A percentile compares a stretch with the other conserved stretches of the same genome.
Conservation (phyloP, 176 grass and related monocot genomes). For the Zea luxurians region DNA sequence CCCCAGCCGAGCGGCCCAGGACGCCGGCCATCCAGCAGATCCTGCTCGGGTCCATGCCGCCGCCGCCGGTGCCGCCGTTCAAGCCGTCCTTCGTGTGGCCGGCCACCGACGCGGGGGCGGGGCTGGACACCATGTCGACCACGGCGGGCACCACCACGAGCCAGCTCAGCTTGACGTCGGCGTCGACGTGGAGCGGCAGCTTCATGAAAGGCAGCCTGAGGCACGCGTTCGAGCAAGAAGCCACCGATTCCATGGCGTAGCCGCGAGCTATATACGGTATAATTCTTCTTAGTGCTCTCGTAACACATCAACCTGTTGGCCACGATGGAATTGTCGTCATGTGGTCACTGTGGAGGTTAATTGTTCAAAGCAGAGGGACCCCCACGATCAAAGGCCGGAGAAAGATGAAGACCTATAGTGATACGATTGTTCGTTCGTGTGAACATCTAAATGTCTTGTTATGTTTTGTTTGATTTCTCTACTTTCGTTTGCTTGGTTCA, state of each 20-base stretch:
- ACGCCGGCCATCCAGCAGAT: conserved; percentile 56
- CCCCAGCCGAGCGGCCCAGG: conserved; percentile 60
- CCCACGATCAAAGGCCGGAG: neutral
- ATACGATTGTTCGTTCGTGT: neutral
- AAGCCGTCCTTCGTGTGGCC: conserved; percentile 83
- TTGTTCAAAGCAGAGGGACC: conserved; percentile 5
- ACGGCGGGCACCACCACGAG: conserved; percentile 39
- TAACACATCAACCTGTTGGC: neutral
- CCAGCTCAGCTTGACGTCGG: conserved; percentile 49
- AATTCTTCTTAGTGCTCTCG: neutral
- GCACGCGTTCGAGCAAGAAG: conserved; percentile 18
- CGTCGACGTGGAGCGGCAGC: conserved; percentile 53
- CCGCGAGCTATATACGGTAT: neutral
- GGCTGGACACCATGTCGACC: conserved; percentile 36
- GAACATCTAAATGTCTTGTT: neutral
- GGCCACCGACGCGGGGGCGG: conserved; percentile 8
- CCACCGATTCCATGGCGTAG: conserved; percentile 16
- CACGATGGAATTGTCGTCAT: neutral
- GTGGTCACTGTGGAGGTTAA: neutral
- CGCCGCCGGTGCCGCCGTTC: conserved; percentile 57
- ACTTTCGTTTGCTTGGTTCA: neutral
- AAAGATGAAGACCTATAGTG: neutral
- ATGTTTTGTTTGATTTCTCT: neutral
- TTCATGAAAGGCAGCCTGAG: conserved; percentile 14
- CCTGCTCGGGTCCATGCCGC: conserved; percentile 43